phyloP scores from a whole-genome alignment of 805 yeast species.

The Lipomyces sp. region DNA sequence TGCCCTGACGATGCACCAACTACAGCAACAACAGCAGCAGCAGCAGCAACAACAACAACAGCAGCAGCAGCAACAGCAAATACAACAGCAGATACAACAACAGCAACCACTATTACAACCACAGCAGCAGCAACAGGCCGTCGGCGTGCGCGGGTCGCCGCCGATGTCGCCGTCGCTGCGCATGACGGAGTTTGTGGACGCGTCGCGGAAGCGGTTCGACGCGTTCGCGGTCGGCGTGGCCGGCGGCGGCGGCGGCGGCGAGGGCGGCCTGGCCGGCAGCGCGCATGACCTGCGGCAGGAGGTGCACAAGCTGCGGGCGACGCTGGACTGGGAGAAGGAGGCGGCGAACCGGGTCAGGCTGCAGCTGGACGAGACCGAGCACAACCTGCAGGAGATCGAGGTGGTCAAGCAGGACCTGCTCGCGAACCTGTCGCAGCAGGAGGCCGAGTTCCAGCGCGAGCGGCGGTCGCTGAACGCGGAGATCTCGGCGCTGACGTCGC shows the following conservation, averaged over 20 bases:
- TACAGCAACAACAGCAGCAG: neutral
- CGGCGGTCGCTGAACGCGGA: conserved; percentile 50
- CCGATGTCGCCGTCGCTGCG: no score
- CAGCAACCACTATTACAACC: no score
- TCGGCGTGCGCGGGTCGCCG: no score
- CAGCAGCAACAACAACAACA: neutral
- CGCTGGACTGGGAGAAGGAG: conserved; percentile 45
- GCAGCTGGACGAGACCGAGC: conserved; percentile 35
- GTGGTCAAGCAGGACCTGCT: conserved; percentile 59
- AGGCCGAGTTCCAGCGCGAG: conserved; percentile 55
- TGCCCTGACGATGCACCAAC: no score
- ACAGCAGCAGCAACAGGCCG: neutral
- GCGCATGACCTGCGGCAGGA: conserved; percentile 13
- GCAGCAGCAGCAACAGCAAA: neutral
- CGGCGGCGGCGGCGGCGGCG: neutral
- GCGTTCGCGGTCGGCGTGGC: neutral
- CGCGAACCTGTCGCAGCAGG: conserved; percentile 66
- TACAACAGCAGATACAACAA: neutral
- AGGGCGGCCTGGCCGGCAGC: neutral
- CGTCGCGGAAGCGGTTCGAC: no score
- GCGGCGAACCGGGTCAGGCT: conserved; percentile 43
- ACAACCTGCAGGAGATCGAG: conserved; percentile 33
- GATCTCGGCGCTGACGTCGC: conserved; percentile 45
- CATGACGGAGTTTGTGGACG: no score
- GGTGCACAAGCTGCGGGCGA: conserved; percentile 6